Evolutionary conservation across 805 yeast genomes (phyloP), one percentile per base, ranked within the genome.

Genomic region (Pichia rugopelliculosa): DNA sequence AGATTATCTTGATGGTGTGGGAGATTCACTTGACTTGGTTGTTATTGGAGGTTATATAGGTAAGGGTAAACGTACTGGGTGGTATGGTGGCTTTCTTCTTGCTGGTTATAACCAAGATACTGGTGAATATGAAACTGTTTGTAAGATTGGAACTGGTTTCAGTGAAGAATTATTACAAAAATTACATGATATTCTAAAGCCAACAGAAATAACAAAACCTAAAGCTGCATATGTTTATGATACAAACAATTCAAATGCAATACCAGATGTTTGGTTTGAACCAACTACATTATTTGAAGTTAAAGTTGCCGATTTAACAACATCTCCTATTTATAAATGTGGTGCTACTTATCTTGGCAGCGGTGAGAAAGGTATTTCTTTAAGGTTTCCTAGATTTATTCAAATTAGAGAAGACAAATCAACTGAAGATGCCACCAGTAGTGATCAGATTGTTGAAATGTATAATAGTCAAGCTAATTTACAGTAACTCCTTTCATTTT

Each of bases 111-210:
- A 93, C 59, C 81, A 80, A 47, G 96, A 91, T 49, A 77, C 88
- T 0, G 98, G 95, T 21, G 97, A 90, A 59, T 88, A 77, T 62
- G 98, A 93, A 65, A 86, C 97, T 0, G 84, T 95, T 38, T 93
- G 99, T 69, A 93, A 93, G 64, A 90, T 95, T 47, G 99, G 99
- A 42, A 93, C 99, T 0, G 99, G 99, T 0, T 93, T 93, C 60
- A 79, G 89, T 37, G 99, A 93, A 55, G 97, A 84, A 54, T 76
- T 81, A 59, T 72, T 93, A 48, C 79, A 78, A 33, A 67, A 66
- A 24, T 63, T 93, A 27, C 72, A 82, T 57, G 76, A 74, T 23
- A 71, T 71, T 42, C 72, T 93, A 49, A 78, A 82, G 38, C 82
- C 87, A 64, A 54, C 58, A 0, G 95, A 81, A 43, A 75, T 80